Conservation (phyloP, 192 early-diverging fungal species). For the Nowakowskiella sp. region DNA sequence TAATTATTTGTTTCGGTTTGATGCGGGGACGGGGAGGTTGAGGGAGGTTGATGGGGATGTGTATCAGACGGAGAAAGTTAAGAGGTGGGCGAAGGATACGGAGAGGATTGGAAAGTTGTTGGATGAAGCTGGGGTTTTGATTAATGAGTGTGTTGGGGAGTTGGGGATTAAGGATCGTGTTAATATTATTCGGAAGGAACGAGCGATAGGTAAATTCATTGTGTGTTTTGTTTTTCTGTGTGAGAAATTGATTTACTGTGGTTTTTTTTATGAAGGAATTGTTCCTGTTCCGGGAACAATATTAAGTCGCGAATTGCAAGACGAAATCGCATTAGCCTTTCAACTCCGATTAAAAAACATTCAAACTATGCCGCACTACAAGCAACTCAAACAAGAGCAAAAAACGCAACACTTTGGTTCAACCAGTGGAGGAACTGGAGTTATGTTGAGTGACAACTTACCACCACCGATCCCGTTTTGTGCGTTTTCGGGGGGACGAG, state of each 20-base stretch:
- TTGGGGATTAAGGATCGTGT: constrained; percentile 57
- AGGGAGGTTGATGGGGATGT: constrained; percentile 51
- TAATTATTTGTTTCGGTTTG: constrained; percentile 80
- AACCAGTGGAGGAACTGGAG: not conserved
- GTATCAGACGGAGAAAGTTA: constrained; percentile 25
- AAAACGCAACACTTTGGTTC: constrained; percentile 22
- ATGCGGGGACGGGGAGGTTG: constrained; percentile 43
- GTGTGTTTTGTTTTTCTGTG: not conserved
- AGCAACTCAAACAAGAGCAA: constrained; percentile 37
- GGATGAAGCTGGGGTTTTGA: constrained; percentile 65
- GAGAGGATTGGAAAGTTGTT: constrained; percentile 41
- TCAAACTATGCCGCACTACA: constrained; percentile 4
- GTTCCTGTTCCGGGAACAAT: too few relatives aligned
- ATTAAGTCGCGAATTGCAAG: too few relatives aligned
- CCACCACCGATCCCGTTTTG: constrained; percentile 73
- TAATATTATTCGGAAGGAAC: constrained; percentile 62
- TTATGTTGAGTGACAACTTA: constrained; percentile 6
- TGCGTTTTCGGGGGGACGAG: constrained; percentile 85
- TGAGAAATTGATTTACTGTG: not conserved
- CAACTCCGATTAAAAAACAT: constrained; percentile 14
- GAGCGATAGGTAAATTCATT: constrained; percentile 58
- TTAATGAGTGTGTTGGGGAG: constrained; percentile 48
- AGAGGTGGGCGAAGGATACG: constrained; percentile 17
- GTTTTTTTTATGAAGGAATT: constrained; percentile 12
- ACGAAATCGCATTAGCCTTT: constrained; percentile 72